Evolutionary conservation across 345 rosid species (phyloP).

Genomic region (Sisymbrium irio): DNA sequence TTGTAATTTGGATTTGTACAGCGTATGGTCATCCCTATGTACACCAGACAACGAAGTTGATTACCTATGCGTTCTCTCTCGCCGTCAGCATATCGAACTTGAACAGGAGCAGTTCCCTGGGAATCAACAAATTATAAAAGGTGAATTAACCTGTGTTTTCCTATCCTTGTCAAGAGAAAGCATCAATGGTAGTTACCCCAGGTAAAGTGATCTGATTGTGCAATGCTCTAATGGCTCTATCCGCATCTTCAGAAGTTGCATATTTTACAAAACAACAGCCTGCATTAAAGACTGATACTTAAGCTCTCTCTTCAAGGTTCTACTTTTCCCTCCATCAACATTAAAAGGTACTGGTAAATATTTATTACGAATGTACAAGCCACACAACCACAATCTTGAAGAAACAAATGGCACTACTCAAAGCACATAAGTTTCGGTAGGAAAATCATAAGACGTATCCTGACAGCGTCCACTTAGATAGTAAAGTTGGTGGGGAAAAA

Average conservation of each 20-base stretch:
- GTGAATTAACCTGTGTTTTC: slow-evolving; percentile 8
- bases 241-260: slow-evolving; percentile 89
- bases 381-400: slow-evolving; percentile 3
- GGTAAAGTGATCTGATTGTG: slow-evolving; percentile 89
- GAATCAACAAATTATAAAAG: slow-evolving; percentile 29
- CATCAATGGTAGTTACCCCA: slow-evolving; percentile 59
- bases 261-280: slow-evolving; percentile 99
- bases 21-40: slow-evolving; percentile 1
- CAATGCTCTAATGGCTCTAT: slow-evolving; percentile 93
- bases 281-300: slow-evolving; percentile 53
- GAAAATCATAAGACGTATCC: slow-evolving; percentile 2
- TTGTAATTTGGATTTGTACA: slow-evolving; percentile 11
- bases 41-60: slow-evolving; percentile 18
- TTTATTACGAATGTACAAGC: slow-evolving; percentile 15
- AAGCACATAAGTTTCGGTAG: slow-evolving; percentile 4
- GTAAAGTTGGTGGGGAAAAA: slow-evolving; percentile 17
- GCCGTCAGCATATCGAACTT: slow-evolving; percentile 98
- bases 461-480: slow-evolving; percentile 24
- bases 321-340: slow-evolving; percentile 22
- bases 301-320: slow-evolving; percentile 42
- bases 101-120: slow-evolving; percentile 93
- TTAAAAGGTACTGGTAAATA: slow-evolving; percentile 12
- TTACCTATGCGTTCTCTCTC: slow-evolving; percentile 98
- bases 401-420: slow-evolving; percentile 8
- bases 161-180: slow-evolving; percentile 19